These are phyloP conservation scores for Lobulomyces angularis DNA, from an alignment of 192 early-diverging fungal species.

Conservation along the genomic window DNA sequence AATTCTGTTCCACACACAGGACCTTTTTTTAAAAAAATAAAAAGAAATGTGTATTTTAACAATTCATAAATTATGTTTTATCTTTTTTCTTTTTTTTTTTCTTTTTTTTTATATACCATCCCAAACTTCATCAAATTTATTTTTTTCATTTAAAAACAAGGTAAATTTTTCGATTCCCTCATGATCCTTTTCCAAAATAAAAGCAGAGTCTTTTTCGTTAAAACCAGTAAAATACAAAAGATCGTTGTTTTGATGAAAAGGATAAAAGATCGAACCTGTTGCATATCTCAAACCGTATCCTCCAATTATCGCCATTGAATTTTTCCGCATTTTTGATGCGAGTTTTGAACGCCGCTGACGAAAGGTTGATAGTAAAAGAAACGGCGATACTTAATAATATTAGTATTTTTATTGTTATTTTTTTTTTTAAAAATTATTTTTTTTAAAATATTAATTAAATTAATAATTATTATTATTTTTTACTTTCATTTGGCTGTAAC, in stretches of 20 bases:
- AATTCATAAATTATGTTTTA: not conserved
- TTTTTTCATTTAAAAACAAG: not conserved
- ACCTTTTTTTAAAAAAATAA: slow-evolving; percentile 1
- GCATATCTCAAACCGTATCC: slow-evolving; percentile 70
- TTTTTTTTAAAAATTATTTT: not conserved
- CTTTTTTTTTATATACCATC: not conserved
- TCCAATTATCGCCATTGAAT: slow-evolving; percentile 54
- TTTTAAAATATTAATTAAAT: slow-evolving; percentile 1
- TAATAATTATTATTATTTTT: not conserved
- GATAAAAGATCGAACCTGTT: slow-evolving; percentile 87
- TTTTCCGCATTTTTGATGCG: slow-evolving; percentile 45
- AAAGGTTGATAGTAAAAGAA: slow-evolving; percentile 64
- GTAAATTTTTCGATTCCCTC: not conserved
- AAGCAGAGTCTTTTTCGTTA: slow-evolving; percentile 79
- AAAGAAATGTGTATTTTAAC: not conserved
- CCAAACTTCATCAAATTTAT: no score
- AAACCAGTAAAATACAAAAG: slow-evolving; percentile 82
- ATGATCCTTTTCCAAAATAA: slow-evolving; percentile 45
- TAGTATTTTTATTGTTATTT: not conserved
- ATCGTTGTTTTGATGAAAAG: slow-evolving; percentile 87
- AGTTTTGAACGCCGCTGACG: slow-evolving; percentile 58
- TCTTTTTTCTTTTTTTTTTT: not conserved
- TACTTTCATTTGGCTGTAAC: slow-evolving; percentile 58
- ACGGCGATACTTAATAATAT: slow-evolving; percentile 3
- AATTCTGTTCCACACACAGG: no score